Conservation (phyloP, 2,329 filamentous ascomycete species). For the Botrytis squamosa region DNA sequence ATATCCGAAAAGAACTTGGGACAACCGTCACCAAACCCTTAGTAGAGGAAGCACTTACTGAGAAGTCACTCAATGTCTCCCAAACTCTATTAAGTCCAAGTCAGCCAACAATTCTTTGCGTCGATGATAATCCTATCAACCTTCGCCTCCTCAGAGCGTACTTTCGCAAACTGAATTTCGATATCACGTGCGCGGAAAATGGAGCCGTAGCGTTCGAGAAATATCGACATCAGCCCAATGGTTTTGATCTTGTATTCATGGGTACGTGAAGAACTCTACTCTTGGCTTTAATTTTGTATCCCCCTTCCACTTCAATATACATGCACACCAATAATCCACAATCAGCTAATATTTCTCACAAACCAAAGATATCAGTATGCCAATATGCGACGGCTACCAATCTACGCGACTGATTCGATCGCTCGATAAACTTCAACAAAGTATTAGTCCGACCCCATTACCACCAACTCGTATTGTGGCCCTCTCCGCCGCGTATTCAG, state of each 20-base stretch:
- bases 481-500: slow-evolving; percentile 51
- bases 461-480: slow-evolving; percentile 45
- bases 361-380: slow-evolving; percentile 52
- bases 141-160: slow-evolving; percentile 39
- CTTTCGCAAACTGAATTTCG: slow-evolving; percentile 35
- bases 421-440: slow-evolving; percentile 43
- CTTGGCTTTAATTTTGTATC: background rate
- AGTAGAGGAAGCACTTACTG: background rate
- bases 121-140: slow-evolving; percentile 44
- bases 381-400: slow-evolving; percentile 51
- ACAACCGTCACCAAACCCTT: background rate
- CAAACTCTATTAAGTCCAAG: background rate
- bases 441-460: slow-evolving; percentile 28
- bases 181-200: slow-evolving; percentile 42
- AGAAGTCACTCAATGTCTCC: background rate
- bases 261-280: slow-evolving; percentile 36
- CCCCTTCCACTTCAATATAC: slow-evolving; percentile 39
- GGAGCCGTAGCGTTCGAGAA: slow-evolving; percentile 46
- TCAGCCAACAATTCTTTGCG: slow-evolving; percentile 33
- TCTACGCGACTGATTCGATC: slow-evolving; percentile 49
- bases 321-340: background rate
- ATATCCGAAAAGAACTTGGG: background rate
- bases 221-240: slow-evolving; percentile 30
- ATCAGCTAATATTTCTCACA: background rate
- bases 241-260: slow-evolving; percentile 49